These are phyloP conservation scores for Metschnikowia drakensbergensis DNA, from an alignment of 805 yeast genomes.

Conservation along the genomic window DNA sequence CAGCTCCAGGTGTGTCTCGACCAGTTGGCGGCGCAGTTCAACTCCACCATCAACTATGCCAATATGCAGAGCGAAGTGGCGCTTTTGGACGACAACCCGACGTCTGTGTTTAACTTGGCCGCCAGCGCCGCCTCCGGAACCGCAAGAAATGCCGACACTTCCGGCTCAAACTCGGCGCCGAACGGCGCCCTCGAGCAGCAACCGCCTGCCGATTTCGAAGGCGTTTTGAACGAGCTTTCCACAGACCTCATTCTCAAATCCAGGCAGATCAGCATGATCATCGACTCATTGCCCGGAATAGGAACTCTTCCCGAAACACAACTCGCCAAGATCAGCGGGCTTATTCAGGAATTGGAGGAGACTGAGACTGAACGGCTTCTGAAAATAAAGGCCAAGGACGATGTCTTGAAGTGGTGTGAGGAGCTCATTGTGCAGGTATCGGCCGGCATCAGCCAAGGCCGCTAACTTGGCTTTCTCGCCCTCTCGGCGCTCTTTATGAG, in stretches of 20 bases:
- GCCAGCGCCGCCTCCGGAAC: conserved; percentile 53
- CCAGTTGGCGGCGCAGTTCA: conserved; percentile 73
- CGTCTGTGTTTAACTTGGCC: conserved; percentile 59
- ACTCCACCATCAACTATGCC: conserved; percentile 72
- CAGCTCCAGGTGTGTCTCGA: conserved; percentile 88
- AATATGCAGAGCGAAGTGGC: conserved; percentile 37
- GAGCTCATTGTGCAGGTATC: conserved; percentile 60
- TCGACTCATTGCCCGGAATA: conserved; percentile 88
- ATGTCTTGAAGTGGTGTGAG: conserved; percentile 58
- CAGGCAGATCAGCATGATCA: conserved; percentile 79
- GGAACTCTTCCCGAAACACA: conserved; percentile 80
- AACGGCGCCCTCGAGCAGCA: conserved; percentile 5
- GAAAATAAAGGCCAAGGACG: conserved; percentile 62
- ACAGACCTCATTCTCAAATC: conserved; percentile 82
- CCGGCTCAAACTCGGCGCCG: conserved; percentile 18
- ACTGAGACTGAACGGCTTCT: conserved; percentile 56
- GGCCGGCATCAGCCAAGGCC: conserved; percentile 44
- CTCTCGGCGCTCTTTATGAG: no score
- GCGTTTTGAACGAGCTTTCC: conserved; percentile 70
- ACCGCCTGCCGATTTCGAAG: conserved; percentile 23
- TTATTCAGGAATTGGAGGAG: conserved; percentile 58
- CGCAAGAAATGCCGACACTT: conserved; percentile 12
- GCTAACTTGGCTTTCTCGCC: neutral
- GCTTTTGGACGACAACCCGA: conserved; percentile 55
- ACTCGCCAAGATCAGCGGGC: conserved; percentile 53